Evolutionary conservation across 176 grass and related monocot genomes (phyloP), one percentile per base, ranked within the genome.

Genomic region (Phyllostachys edulis): DNA sequence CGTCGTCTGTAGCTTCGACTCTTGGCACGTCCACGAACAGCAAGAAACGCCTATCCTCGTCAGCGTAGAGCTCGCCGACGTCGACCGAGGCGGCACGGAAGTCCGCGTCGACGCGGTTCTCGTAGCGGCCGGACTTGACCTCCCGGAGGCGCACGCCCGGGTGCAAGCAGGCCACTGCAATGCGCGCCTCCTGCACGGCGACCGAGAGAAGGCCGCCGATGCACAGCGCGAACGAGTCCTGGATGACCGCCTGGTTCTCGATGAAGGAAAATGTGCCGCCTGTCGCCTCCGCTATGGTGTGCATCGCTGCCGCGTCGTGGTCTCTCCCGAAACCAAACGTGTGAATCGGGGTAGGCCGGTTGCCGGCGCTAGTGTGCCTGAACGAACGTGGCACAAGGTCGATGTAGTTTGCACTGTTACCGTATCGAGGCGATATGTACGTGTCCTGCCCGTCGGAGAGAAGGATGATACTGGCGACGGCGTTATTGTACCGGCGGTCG

Each of bases 381-480:
- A 85, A 86, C 50, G 77, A 94, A 23, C 27, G 71, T 12, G 95
- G 95, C 68, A 97, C 78, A 39, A 97, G 92, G 38, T 81, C 56
- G 63, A 77, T 85, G 86, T 92, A 94, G 77, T 84, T 29, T 29
- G 29, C 29, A 29, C 29, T 29, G 29, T 29, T 29, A 29, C 29
- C 29, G 29, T 29, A 29, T 29, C 29, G 29, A 29, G 29, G 29
- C 29, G 29, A 29, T 29, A 29, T 1, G 29, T 57, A 86, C 29
- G 90, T 95, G 79, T 98, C 92, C 63, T 91, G 92, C 5, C 95
- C 95, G 69, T 98, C 95, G 4, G 95, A 95, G 27, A 98, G 92
- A 18, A 98, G 91, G 26, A 95, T 89, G 50, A 95, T 83, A 75
- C 95, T 91, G 44, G 89, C 85, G 11, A 95, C 79, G 6, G 90